A percentile compares a stretch with the other conserved stretches of the same genome.
Evolutionary conservation across 768 basidiomycete species (phyloP).

Genomic region (Tylopilus rubrobrunneus): DNA sequence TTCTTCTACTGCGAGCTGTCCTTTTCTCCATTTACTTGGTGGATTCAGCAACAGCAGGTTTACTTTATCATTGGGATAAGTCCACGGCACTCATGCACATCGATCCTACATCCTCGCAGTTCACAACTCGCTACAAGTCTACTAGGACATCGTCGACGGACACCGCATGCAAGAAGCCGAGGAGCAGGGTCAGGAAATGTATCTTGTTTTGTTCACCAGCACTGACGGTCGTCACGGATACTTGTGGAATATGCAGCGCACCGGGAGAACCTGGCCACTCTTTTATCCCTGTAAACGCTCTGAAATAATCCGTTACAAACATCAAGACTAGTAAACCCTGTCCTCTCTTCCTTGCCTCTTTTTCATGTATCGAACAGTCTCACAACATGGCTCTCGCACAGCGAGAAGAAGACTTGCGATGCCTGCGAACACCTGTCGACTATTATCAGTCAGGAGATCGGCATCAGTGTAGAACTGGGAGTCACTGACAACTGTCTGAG

Average conservation of each 20-base stretch:
- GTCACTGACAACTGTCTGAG: too few relatives aligned
- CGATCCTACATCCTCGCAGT: neutral
- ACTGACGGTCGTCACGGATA: constrained; percentile 48
- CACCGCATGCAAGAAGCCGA: constrained; percentile 50
- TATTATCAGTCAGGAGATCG: too few relatives aligned
- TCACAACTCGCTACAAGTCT: neutral
- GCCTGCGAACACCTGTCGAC: too few relatives aligned
- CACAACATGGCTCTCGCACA: constrained; percentile 91
- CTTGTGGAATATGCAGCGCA: constrained; percentile 94
- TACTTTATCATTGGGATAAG: neutral
- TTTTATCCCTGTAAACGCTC: constrained; percentile 97
- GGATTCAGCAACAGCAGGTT: constrained; percentile 7
- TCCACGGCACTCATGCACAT: neutral
- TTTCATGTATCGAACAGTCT: constrained; percentile 47
- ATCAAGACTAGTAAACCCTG: constrained; percentile 82
- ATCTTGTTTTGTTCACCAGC: neutral
- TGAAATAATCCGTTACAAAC: constrained; percentile 95
- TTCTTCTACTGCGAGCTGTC: neutral
- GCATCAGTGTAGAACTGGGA: too few relatives aligned
- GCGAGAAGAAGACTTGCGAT: constrained; percentile 94
- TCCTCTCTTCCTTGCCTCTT: neutral
- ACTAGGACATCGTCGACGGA: constrained; percentile 1
- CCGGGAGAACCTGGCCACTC: constrained; percentile 87
- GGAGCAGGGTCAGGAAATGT: constrained; percentile 43
- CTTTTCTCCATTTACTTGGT: constrained; percentile 25